Evolutionary conservation across 352 stramenopile species (phyloP).

Genomic region (Phytophthora litchii): DNA sequence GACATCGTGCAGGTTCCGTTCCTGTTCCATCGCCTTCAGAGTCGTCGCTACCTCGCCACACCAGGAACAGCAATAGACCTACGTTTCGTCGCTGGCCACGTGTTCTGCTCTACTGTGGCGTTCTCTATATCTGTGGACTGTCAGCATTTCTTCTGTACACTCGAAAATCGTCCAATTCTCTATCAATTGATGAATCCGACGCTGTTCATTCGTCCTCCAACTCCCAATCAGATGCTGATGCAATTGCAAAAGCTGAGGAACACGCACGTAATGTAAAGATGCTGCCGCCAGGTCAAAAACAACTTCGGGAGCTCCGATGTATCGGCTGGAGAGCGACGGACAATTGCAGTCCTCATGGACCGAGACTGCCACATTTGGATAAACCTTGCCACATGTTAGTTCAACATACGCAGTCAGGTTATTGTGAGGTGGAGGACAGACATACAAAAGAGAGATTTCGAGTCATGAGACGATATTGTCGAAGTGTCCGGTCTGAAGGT

Average conservation of each 20-base stretch:
- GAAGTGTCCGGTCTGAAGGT: slow-evolving; percentile 29
- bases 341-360: slow-evolving; percentile 36
- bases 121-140: slow-evolving; percentile 20
- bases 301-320: slow-evolving; percentile 26
- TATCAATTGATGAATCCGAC: neutral
- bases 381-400: slow-evolving; percentile 34
- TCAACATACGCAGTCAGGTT: slow-evolving; percentile 41
- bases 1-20: slow-evolving; percentile 7
- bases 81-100: slow-evolving; percentile 9
- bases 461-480: slow-evolving; percentile 48
- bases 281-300: slow-evolving; percentile 26
- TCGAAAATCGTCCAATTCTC: neutral
- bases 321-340: slow-evolving; percentile 39
- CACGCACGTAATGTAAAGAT: slow-evolving; percentile 48
- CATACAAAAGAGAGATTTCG: slow-evolving; percentile 39
- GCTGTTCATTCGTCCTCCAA: slow-evolving; percentile 1
- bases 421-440: slow-evolving; percentile 44
- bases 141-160: slow-evolving; percentile 15
- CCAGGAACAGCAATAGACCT: neutral
- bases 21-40: neutral
- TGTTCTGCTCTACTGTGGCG: slow-evolving; percentile 16
- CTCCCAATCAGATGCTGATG: slow-evolving; percentile 14
- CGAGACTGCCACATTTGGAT: slow-evolving; percentile 26
- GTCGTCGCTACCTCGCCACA: slow-evolving; percentile 15
- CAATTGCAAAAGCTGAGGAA: slow-evolving; percentile 36